These are phyloP conservation scores for Letharia lupina DNA, from an alignment of 495 filamentous ascomycete genomes.

Conservation along the genomic window DNA sequence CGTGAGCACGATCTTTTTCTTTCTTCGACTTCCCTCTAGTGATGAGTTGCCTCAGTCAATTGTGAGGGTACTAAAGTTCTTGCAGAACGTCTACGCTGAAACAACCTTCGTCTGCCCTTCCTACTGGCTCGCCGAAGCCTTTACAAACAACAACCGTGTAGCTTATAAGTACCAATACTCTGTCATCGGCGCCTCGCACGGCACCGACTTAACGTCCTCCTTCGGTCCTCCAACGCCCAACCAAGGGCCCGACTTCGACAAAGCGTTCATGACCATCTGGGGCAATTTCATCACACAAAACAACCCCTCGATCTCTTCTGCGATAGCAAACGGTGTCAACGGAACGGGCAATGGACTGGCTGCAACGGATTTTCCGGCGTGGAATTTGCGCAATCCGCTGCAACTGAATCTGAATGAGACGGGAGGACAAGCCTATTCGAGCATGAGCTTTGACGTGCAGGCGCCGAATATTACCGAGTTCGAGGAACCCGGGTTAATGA, in stretches of 20 bases:
- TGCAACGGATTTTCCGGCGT: conserved; percentile 29
- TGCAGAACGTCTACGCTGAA: conserved; percentile 52
- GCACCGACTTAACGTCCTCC: conserved; percentile 44
- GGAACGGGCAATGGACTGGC: not conserved
- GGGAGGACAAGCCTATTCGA: conserved; percentile 34
- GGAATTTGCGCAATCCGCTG: conserved; percentile 29
- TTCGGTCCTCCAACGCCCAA: conserved; percentile 36
- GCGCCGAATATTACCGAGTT: conserved; percentile 26
- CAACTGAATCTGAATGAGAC: conserved; percentile 49
- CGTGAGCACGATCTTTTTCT: conserved; percentile 25
- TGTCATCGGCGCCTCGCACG: conserved; percentile 48
- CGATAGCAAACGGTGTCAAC: conserved; percentile 33
- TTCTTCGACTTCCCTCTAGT: no score
- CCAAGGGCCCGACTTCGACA: conserved; percentile 30
- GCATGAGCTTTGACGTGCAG: not conserved
- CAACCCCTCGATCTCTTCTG: conserved; percentile 43
- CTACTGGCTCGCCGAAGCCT: conserved; percentile 58
- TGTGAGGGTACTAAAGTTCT: conserved; percentile 10
- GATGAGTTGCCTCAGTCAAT: no score
- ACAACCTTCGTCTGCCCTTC: conserved; percentile 53
- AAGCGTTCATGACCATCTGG: conserved; percentile 34
- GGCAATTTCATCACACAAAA: conserved; percentile 45
- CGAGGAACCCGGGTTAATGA: conserved; percentile 38
- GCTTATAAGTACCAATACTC: conserved; percentile 57
- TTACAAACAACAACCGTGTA: conserved; percentile 30